Conservation (phyloP, 257 asterid genomes). For the Solanum tarijense region DNA sequence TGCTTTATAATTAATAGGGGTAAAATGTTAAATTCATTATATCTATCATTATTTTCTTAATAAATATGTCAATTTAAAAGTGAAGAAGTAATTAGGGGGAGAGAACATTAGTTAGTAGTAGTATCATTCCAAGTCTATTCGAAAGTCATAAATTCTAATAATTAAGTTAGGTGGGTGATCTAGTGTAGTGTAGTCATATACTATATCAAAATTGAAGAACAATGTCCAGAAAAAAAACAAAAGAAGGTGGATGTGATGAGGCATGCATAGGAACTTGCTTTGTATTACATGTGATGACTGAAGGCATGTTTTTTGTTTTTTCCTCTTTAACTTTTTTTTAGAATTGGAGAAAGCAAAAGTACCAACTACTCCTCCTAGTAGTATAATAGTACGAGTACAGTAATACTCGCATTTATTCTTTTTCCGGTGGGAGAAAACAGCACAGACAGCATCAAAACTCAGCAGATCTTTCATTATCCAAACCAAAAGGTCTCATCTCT, state of each 20-base stretch:
- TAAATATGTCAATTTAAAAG: no score
- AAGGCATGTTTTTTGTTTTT: constrained; percentile 1
- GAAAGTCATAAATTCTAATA: background rate
- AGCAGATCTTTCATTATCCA: background rate
- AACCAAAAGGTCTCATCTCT: background rate
- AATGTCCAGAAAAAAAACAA: background rate
- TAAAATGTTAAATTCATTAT: no score
- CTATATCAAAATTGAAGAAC: background rate
- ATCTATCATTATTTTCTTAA: no score
- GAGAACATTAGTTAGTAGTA: background rate
- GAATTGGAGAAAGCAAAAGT: background rate
- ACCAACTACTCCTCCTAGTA: background rate
- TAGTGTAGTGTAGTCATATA: background rate
- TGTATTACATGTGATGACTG: background rate
- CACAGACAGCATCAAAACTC: background rate
- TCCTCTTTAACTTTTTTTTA: background rate
- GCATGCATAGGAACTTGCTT: background rate
- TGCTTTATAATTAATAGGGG: no score
- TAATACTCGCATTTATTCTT: background rate
- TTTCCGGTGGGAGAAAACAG: constrained; percentile 3
- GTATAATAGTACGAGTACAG: no score
- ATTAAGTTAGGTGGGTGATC: background rate
- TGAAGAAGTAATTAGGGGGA: fast-evolving
- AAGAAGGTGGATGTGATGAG: background rate
- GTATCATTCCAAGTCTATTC: background rate